Evolutionary conservation across 2,329 filamentous ascomycete species (phyloP).

Genomic region (Ilyonectria mors-panacis): DNA sequence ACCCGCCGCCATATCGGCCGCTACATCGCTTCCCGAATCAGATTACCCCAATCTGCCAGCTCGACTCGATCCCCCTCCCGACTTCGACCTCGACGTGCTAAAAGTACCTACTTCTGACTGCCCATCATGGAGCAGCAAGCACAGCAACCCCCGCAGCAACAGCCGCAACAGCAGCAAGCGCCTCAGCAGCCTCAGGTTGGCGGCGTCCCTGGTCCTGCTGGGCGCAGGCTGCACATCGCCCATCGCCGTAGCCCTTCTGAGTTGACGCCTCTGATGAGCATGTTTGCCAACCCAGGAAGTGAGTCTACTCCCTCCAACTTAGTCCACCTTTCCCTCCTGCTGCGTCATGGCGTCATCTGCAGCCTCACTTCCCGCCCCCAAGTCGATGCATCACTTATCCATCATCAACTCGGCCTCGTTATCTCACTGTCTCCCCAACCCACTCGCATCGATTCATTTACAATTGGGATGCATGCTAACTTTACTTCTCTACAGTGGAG

Average conservation of each 20-base stretch:
- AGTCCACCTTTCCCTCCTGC: background rate
- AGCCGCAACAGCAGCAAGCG: conserved; percentile 60
- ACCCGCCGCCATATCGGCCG: conserved; percentile 43
- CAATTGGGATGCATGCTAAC: conserved; percentile 39
- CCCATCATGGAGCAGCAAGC: conserved; percentile 71
- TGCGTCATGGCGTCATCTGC: background rate
- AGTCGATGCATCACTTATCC: conserved; percentile 2
- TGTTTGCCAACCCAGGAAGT: conserved; percentile 78
- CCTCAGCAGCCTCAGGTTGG: conserved; percentile 65
- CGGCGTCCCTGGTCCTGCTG: conserved; percentile 80
- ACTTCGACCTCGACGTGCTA: conserved; percentile 59
- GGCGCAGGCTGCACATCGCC: conserved; percentile 95
- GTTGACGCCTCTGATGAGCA: conserved; percentile 97
- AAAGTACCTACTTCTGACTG: conserved; percentile 54
- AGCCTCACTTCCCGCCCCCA: background rate
- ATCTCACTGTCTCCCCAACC: background rate
- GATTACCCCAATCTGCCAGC: conserved; percentile 39
- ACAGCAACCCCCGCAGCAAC: conserved; percentile 43
- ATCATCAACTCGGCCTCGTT: background rate
- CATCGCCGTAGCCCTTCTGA: conserved; percentile 97
- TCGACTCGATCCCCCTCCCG: conserved; percentile 38
- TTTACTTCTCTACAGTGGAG: conserved; percentile 77
- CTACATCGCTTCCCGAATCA: conserved; percentile 41
- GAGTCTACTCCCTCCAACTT: conserved; percentile 56
- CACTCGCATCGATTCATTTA: conserved; percentile 7